These are phyloP conservation scores for Verticillium albo-atrum DNA, from an alignment of 2,329 filamentous ascomycete species.

Conservation along the genomic window DNA sequence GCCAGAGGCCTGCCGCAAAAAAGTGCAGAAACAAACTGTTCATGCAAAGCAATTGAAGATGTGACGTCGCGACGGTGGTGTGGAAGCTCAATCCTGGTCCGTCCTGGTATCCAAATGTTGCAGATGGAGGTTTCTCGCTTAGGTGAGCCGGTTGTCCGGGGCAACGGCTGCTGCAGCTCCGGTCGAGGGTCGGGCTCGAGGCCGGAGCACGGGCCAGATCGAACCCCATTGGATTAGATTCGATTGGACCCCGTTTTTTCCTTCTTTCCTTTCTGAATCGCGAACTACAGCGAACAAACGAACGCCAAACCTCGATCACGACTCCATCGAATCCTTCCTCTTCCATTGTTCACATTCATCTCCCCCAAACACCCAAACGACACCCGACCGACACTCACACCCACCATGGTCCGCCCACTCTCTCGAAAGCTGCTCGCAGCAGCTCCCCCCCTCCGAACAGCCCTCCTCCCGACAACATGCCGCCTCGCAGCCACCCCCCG, in stretches of 20 bases:
- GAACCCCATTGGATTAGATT: too few relatives aligned
- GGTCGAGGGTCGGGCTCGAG: background rate
- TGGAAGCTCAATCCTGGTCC: background rate
- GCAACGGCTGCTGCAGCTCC: background rate
- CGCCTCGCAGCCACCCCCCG: conserved; percentile 9
- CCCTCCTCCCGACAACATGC: conserved; percentile 2
- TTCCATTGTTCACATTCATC: background rate
- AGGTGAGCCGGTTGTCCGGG: background rate
- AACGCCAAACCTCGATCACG: background rate
- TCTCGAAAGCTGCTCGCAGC: conserved; percentile 3
- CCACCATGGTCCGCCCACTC: conserved; percentile 6
- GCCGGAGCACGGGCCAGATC: conserved; percentile 4
- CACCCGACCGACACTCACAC: background rate
- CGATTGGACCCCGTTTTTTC: background rate
- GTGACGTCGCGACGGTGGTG: conserved; percentile 4
- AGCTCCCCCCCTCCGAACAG: conserved; percentile 1
- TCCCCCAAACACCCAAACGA: background rate
- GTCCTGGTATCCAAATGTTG: background rate
- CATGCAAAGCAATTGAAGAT: conserved; percentile 3
- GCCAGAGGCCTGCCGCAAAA: background rate
- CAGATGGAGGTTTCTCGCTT: background rate
- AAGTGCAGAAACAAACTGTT: conserved; percentile 5
- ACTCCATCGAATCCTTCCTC: background rate
- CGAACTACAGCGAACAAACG: too few relatives aligned
- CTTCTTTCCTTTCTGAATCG: background rate